Conservation (phyloP, 257 asterid genomes). For the Gentiana macrophylla region DNA sequence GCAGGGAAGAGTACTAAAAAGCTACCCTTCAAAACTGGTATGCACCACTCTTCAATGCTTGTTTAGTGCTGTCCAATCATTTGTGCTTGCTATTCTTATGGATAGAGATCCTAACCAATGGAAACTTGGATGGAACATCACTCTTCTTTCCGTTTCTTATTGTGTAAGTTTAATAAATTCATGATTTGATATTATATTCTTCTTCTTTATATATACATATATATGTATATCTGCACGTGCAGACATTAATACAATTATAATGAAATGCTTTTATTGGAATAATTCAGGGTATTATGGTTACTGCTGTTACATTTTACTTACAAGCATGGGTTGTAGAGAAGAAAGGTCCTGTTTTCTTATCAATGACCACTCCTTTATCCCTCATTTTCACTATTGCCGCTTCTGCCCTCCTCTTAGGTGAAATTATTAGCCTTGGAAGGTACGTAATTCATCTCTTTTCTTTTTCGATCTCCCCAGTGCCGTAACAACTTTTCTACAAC, state of each 20-base stretch:
- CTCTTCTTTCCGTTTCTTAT: slow-evolving; percentile 50
- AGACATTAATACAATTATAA: too few relatives aligned
- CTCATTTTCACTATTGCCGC: slow-evolving; percentile 42
- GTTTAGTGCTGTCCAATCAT: slow-evolving; percentile 55
- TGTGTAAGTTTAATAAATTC: slow-evolving; percentile 39
- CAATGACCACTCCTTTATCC: slow-evolving; percentile 62
- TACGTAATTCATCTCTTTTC: slow-evolving; percentile 1
- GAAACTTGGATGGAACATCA: slow-evolving; percentile 61
- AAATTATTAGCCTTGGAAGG: slow-evolving; percentile 67
- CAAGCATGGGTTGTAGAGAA: slow-evolving; percentile 86
- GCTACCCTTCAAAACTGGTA: slow-evolving; percentile 69
- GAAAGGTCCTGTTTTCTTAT: slow-evolving; percentile 79
- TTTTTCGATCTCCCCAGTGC: too few relatives aligned
- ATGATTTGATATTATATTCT: too few relatives aligned
- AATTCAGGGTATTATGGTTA: slow-evolving; percentile 68
- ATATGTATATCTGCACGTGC: too few relatives aligned
- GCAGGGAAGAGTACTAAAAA: slow-evolving; percentile 44
- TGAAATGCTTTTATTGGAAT: too few relatives aligned
- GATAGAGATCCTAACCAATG: slow-evolving; percentile 55
- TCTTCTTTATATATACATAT: too few relatives aligned
- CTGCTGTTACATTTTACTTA: slow-evolving; percentile 65
- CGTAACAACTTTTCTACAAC: background rate
- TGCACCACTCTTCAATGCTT: slow-evolving; percentile 61
- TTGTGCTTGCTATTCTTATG: slow-evolving; percentile 44
- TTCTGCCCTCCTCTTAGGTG: slow-evolving; percentile 62